Base-by-base conservation (phyloP, 352 stramenopile genomes). In the Globisporangium nunn region DNA sequence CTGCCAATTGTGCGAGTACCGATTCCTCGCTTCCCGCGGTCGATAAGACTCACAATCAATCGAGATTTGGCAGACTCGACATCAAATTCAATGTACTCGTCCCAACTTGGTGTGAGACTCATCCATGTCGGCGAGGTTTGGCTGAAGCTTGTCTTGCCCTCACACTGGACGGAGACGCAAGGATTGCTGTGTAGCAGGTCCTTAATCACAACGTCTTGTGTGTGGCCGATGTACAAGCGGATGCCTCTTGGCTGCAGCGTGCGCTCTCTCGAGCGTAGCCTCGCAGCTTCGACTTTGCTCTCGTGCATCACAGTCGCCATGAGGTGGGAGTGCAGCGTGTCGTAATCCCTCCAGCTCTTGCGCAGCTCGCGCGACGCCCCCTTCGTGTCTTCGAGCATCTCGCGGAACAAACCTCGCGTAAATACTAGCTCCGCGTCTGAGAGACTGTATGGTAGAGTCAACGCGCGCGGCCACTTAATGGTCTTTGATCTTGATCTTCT, bases 81-180 rank as follows among this genome's bases (percentile, higher is more conserved):
- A 15, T 74, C 64, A n/a, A 85, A 61, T 28, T 89, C 77, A 2
- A 89, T 52, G 28, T 71, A 69, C 66, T 89, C 77, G 52, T 78
- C 66, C 79, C 79, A 89, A n/a, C 58, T 63, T 14, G 79, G 79
- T 17, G 75, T 71, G 28, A 87, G 56, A 57, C 79, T 84, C 40
- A 66, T 82, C 77, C 79, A 89, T 1, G 59, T 77, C 8, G 79
- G 73, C 29, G 68, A 30, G 0, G 66, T 68, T 29, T 71, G 60
- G 11, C 58, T 82, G 18, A 52, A 17, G 3, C 52, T 64, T 29
- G 56, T 69, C 23, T 56, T 63, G 6, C 71, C 75, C 50, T 87
- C 75, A 40, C 72, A 72, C 30, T 72, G 67, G 39, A 89, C 61
- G 10, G 57, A 58, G 6, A 87, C 66, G 44, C 67, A 75, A 0